Percentiles rank a stretch among this genome's conserved stretches.
phyloP scores from a whole-genome alignment of 306 rosid genomes.

The Fagus sylvatica region DNA sequence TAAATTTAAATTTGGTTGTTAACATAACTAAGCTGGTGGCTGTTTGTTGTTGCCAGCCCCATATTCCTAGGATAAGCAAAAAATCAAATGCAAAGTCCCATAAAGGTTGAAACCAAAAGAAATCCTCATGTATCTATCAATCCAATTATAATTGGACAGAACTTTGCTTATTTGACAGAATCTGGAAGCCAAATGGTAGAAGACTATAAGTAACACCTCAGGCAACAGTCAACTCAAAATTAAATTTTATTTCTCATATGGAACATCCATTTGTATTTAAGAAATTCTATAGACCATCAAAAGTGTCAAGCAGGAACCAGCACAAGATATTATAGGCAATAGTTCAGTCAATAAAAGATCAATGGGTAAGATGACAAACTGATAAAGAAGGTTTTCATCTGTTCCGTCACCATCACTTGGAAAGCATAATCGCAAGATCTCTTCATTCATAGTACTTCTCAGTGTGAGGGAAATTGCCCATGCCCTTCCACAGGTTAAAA shows the following conservation, averaged over 20 bases:
- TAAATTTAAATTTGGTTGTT: neutral
- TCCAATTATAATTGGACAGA: constrained; percentile 4
- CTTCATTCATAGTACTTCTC: constrained; percentile 65
- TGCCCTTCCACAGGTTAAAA: constrained; percentile 70
- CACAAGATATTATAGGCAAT: neutral
- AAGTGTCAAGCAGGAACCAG: neutral
- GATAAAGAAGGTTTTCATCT: constrained; percentile 61
- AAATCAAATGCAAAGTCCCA: neutral
- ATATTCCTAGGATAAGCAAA: neutral
- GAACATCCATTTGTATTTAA: neutral
- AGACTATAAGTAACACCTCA: neutral
- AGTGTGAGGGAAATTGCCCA: constrained; percentile 85
- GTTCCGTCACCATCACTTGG: constrained; percentile 39
- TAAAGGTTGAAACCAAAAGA: neutral
- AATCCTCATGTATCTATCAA: neutral
- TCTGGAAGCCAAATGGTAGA: neutral
- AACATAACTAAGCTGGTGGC: neutral
- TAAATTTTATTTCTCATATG: neutral
- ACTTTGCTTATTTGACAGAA: neutral
- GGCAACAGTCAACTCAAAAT: neutral
- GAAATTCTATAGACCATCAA: neutral
- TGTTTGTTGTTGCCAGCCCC: neutral
- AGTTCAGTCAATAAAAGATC: constrained; percentile 6
- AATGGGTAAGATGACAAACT: constrained; percentile 46
- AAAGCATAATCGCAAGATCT: constrained; percentile 55